Evolutionary conservation across 345 rosid species (phyloP), one percentile per base, ranked within the genome.

Genomic region (Melastoma malabathricum): DNA sequence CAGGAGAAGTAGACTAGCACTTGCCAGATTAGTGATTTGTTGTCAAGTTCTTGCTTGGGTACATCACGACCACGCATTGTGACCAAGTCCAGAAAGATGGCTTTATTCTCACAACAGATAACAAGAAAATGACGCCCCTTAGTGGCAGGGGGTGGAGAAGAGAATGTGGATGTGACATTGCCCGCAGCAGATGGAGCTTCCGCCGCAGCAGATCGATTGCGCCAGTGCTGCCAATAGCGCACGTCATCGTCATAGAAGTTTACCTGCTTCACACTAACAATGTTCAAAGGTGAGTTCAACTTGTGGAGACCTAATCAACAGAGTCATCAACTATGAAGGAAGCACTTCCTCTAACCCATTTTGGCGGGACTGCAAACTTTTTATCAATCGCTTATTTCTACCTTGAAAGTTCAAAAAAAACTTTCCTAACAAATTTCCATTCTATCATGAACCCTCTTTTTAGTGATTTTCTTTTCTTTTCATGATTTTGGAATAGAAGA

Each of bases 51-150:
- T 55, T 81, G 88, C 74, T 92, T 92, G 16, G 89, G 97, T 46
- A 92, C 95, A 75, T 87, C 98, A 12, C 95, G 90, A 54, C 98
- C 93, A 23, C 97, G 95, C 97, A 92, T 84, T 16, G 98, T 82
- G 47, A 87, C 98, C 80, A 92, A 69, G 54, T 92, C 98, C 82
- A 92, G 62, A 68, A 92, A 92, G 55, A 87, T 84, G 31, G 95
- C 97, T 66, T 87, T 92, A 65, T 87, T 87, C 77, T 80, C 95
- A 58, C 98, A 87, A 61, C 97, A 92, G 46, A 92, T 81, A 41
- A 92, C 97, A 68, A 87, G 84, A 70, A 87, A 92, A 78, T 92
- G 98, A 43, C 93, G 71, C 49, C 98, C 98, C 72, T 79, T 92
- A 47, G 86, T 92, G 1, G 98, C 81, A 2, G 95, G 83, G 50